Base-by-base conservation (phyloP, 2,329 filamentous ascomycete species). In the Diaporthe citri region DNA sequence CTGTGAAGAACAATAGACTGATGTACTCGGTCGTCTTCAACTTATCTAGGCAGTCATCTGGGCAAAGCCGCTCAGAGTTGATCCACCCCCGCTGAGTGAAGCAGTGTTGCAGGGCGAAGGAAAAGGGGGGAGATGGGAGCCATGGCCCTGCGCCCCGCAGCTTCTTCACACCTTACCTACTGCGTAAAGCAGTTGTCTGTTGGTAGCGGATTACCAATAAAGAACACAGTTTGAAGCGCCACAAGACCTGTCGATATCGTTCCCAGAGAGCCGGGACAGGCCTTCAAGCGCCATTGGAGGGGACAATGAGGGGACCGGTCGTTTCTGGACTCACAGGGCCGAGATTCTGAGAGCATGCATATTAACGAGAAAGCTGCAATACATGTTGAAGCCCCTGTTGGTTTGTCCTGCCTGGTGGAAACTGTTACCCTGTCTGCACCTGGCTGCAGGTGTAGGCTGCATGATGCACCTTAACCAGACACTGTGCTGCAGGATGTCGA, bases 401-500 rank as follows among this genome's bases (percentile, higher is more conserved):
- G 15, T 22, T 36, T 73, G 60, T 28, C 60, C 20, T 75, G n/a
- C 59, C 41, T 31, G 71, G 46, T 28, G 59, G 51, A 41, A 57
- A 62, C 39, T 36, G 56, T 28, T 31, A 67, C 71, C 64, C 56
- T 22, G n/a, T 55, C 41, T 62, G 55, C 71, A 59, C 31, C 57
- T 75, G 62, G 43, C 43, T 66, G 67, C 55, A 73, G 60, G 71
- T 72, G 71, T 60, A 55, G 57, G 46, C 62, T 73, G 52, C 56
- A 72, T 62, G 41, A 31, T 73, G 74, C 43, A 56, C 20, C 22
- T 46, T 2, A 51, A 25, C 3, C 39, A 69, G 55, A 36, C 74
- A 75, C 74, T 73, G 74, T 73, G 74, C 59, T 75, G 74, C 60
- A 43, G 43, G 52, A 43, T 48, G 46, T 46, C 25, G 34, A 31